These are phyloP conservation scores for Salix koriyanagi DNA, from an alignment of 345 rosid genomes.

Conservation along the genomic window DNA sequence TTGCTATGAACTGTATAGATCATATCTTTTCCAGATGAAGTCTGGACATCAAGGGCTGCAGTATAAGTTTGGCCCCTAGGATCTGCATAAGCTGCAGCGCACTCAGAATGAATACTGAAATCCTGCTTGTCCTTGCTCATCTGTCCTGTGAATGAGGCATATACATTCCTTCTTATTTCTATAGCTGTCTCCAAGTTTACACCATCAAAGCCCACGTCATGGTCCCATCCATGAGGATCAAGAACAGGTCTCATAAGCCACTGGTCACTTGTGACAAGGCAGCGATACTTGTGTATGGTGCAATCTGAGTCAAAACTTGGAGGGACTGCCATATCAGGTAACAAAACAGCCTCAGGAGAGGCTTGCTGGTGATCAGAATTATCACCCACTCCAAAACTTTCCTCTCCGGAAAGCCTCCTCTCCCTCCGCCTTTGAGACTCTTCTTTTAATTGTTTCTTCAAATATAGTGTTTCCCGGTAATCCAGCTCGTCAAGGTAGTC, in stretches of 20 bases:
- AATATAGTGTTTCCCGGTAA: slow-evolving; percentile 72
- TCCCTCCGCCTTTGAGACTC: slow-evolving; percentile 46
- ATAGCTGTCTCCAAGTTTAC: slow-evolving; percentile 68
- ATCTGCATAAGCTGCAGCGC: slow-evolving; percentile 53
- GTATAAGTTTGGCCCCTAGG: slow-evolving; percentile 48
- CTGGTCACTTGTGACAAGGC: slow-evolving; percentile 50
- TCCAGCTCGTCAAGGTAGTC: slow-evolving; percentile 88
- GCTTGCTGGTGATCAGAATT: slow-evolving; percentile 30
- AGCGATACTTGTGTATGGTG: slow-evolving; percentile 61
- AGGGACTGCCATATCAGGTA: slow-evolving; percentile 84
- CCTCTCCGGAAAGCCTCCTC: slow-evolving; percentile 41
- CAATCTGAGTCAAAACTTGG: slow-evolving; percentile 73
- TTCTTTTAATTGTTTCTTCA: slow-evolving; percentile 83
- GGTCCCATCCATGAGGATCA: slow-evolving; percentile 96
- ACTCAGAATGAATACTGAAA: slow-evolving; percentile 73
- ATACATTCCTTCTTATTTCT: slow-evolving; percentile 43
- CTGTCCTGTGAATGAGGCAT: slow-evolving; percentile 63
- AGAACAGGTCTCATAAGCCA: slow-evolving; percentile 77
- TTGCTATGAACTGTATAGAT: slow-evolving; percentile 57
- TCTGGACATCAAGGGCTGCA: slow-evolving; percentile 69
- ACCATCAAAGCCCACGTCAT: slow-evolving; percentile 89
- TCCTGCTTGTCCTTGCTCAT: slow-evolving; percentile 72
- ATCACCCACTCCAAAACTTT: slow-evolving; percentile 21
- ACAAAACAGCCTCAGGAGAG: slow-evolving; percentile 47
- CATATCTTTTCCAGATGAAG: slow-evolving; percentile 60